Percentiles rank a stretch among this genome's conserved stretches.
phyloP scores from a whole-genome alignment of 768 basidiomycete genomes.

The Lactifluus piperatus region DNA sequence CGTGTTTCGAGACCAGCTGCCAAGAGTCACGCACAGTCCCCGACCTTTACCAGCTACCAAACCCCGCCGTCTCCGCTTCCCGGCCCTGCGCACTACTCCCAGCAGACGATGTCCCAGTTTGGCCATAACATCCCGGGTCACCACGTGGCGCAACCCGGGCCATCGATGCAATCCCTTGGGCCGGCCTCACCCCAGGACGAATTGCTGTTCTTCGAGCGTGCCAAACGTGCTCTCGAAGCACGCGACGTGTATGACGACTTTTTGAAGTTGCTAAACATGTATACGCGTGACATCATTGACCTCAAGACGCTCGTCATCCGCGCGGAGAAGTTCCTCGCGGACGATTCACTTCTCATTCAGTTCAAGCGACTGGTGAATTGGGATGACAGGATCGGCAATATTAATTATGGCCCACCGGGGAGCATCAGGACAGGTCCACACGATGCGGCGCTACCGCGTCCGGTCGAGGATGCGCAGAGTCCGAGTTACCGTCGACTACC shows the following conservation, averaged over 20 bases:
- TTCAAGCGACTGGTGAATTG: slow-evolving; percentile 84
- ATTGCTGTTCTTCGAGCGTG: slow-evolving; percentile 88
- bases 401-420: slow-evolving; percentile 66
- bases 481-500: slow-evolving; percentile 91
- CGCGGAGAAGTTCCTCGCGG: slow-evolving; percentile 73
- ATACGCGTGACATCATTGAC: slow-evolving; percentile 88
- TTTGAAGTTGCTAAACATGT: slow-evolving; percentile 84
- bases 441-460: slow-evolving; percentile 68
- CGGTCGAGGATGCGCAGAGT: slow-evolving; percentile 78
- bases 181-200: slow-evolving; percentile 48
- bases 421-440: slow-evolving; percentile 70
- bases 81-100: slow-evolving; percentile 8
- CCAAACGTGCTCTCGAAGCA: slow-evolving; percentile 70
- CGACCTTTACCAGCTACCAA: slow-evolving; percentile 18
- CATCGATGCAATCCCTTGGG: slow-evolving; percentile 9
- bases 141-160: slow-evolving; percentile 16
- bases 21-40: slow-evolving; percentile 19
- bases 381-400: slow-evolving; percentile 53
- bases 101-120: slow-evolving; percentile 9
- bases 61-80: slow-evolving; percentile 18
- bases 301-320: slow-evolving; percentile 71
- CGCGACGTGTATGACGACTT: slow-evolving; percentile 87
- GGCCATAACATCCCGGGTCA: slow-evolving; percentile 5
- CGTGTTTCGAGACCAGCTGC: slow-evolving; percentile 11
- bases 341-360: slow-evolving; percentile 67